Conservation (phyloP, 2,329 filamentous ascomycete species). For the Knoxdaviesia proteae region DNA sequence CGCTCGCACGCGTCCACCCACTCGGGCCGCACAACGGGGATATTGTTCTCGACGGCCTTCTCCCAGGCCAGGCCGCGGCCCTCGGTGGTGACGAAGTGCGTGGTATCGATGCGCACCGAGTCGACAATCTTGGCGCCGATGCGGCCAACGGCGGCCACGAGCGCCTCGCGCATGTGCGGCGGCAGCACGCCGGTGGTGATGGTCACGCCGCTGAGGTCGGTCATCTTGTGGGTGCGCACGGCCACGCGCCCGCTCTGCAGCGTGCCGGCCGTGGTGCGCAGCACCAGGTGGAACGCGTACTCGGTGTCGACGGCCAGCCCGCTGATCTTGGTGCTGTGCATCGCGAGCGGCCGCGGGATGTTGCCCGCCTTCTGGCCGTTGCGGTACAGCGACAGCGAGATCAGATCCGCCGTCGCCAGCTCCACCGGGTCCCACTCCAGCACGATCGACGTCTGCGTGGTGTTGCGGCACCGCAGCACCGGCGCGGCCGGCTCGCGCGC, state of each 20-base stretch:
- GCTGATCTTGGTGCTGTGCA: constrained; percentile 90
- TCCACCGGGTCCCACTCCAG: constrained; percentile 95
- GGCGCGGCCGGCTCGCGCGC: constrained; percentile 56
- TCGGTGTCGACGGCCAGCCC: constrained; percentile 91
- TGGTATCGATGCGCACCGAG: constrained; percentile 84
- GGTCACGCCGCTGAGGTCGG: constrained; percentile 84
- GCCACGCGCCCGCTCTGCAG: constrained; percentile 64
- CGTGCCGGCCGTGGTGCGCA: constrained; percentile 79
- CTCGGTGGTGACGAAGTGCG: constrained; percentile 94
- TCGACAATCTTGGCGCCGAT: constrained; percentile 89
- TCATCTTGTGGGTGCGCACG: constrained; percentile 91
- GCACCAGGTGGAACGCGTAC: constrained; percentile 82
- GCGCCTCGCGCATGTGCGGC: constrained; percentile 45
- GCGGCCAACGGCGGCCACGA: constrained; percentile 57
- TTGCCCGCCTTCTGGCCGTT: constrained; percentile 94
- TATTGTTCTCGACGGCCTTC: constrained; percentile 93
- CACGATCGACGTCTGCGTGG: constrained; percentile 93
- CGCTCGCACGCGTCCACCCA: constrained; percentile 96
- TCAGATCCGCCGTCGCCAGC: constrained; percentile 76
- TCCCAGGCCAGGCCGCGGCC: constrained; percentile 82
- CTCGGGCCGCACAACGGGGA: constrained; percentile 87
- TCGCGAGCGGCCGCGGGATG: constrained; percentile 70
- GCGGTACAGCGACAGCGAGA: constrained; percentile 76
- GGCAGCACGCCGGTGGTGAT: constrained; percentile 81
- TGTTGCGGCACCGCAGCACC: constrained; percentile 77